Evolutionary conservation across 345 rosid species (phyloP), one percentile per base, ranked within the genome.

Genomic region (Salix suchowensis): DNA sequence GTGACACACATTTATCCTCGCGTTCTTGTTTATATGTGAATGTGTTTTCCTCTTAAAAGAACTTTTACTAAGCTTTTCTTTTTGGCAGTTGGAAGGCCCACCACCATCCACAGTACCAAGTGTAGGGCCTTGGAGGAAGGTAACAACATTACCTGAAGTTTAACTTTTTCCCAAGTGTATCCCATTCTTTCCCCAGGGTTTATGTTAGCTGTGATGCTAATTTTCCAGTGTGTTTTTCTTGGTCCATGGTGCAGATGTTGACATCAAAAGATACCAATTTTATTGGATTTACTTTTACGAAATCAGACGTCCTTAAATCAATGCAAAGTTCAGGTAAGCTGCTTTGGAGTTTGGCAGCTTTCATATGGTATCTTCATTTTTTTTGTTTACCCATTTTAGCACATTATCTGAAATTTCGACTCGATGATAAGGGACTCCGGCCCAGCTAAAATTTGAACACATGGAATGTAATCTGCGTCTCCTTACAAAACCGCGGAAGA

Each of bases 121-220:
- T 70, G 94, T 93, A 78, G 99, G 99, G 78, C 99, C 96, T 44
- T 93, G 99, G 99, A 87, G 99, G 83, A 91, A 96, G 96, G 99
- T 91, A 83, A 84, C 24, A 44, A 77, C 74, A 19, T 30, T 52
- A 26, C 28, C 19, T 42, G 71, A 32, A 40, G 48, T 23, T 71
- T 36, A 18, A 4, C 28, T 52, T n/a, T 2, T 37, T 30, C 12
- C 34, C 4, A 32, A 4, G 34, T 23, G 7, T 40, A 12, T 68
- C 67, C 65, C 55, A 42, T 54, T 79, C 28, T 62, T 66, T 16
- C 60, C 46, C 62, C 26, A n/a, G 26, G 55, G 46, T 70, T 36
- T 39, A 34, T 24, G 75, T 67, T 23, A 36, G 44, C 19, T 71
- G 18, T 32, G 67, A 48, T 72, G 39, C 70, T 74, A 66, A 73